Evolutionary conservation across 345 rosid species (phyloP).

Genomic region (Abelmoschus esculentus): DNA sequence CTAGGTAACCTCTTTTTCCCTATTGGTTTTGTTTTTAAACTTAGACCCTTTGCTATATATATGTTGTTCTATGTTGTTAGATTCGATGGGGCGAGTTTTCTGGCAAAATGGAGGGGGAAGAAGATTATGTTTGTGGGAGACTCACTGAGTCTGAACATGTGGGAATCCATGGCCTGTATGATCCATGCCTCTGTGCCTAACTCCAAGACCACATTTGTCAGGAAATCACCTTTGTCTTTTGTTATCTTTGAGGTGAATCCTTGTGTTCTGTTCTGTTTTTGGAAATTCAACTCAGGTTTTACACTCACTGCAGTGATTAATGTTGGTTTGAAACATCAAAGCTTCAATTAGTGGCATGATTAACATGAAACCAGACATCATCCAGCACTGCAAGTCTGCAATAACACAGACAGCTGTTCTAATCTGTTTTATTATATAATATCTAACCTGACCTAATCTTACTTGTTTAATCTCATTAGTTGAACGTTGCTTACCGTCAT

Average conservation of each 20-base stretch:
- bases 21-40: not conserved
- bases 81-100: slow-evolving; percentile 62
- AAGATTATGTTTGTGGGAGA: slow-evolving; percentile 96
- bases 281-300: too few species aligned
- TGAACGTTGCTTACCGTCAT: not conserved
- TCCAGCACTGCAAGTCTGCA: not conserved
- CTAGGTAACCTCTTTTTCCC: slow-evolving; percentile 36
- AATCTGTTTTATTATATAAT: not conserved
- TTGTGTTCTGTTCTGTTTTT: not conserved
- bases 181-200: slow-evolving; percentile 83
- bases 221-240: slow-evolving; percentile 44
- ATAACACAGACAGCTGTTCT: slow-evolving; percentile 13
- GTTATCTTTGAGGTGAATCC: slow-evolving; percentile 56
- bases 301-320: too few species aligned
- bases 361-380: not conserved
- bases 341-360: not conserved
- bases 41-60: not conserved
- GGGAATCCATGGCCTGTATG: slow-evolving; percentile 92
- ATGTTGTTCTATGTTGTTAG: slow-evolving; percentile 24
- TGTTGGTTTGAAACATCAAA: not conserved
- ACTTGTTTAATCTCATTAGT: not conserved
- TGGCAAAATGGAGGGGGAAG: slow-evolving; percentile 70
- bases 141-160: slow-evolving; percentile 97
- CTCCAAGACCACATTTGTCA: slow-evolving; percentile 40
- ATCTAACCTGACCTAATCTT: not conserved